A percentile compares a stretch with the other conserved stretches of the same genome.
Evolutionary conservation across 371 early-diverging fungal species (phyloP).

Genomic region (Mycotypha africana): DNA sequence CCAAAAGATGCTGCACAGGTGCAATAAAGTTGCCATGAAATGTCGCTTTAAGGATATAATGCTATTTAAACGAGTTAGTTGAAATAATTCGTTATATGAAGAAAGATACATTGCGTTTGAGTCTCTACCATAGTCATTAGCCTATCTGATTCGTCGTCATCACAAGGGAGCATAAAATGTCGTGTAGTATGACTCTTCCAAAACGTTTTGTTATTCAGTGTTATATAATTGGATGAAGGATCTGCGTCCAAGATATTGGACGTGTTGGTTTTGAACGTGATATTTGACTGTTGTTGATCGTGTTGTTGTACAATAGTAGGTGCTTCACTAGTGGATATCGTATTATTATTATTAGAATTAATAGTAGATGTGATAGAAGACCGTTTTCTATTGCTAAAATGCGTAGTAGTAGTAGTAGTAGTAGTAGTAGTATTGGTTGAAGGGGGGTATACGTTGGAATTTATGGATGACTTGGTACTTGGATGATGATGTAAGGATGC

Average conservation of each 20-base stretch:
- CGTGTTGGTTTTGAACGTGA: too few relatives aligned
- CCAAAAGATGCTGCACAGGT: conserved; percentile 18
- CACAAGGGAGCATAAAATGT: conserved; percentile 22
- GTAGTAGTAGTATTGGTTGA: conserved; percentile 1
- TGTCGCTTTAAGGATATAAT: conserved; percentile 34
- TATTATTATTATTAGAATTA: too few relatives aligned
- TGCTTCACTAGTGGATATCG: conserved; percentile 3
- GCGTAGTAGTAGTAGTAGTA: background rate
- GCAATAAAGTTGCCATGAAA: conserved; percentile 31
- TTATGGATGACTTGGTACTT: conserved; percentile 12
- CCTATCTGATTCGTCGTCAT: conserved; percentile 39
- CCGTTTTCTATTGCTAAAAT: background rate
- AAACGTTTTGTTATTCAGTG: conserved; percentile 5
- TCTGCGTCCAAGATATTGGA: too few relatives aligned
- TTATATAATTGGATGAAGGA: background rate
- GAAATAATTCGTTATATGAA: too few relatives aligned
- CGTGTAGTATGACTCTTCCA: conserved; percentile 8
- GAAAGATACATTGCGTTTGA: background rate
- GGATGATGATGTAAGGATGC: too few relatives aligned
- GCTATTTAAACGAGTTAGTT: conserved; percentile 14
- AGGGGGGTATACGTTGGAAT: too few relatives aligned
- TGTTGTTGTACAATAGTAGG: background rate
- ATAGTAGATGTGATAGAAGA: background rate
- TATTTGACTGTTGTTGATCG: too few relatives aligned
- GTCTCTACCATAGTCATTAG: conserved; percentile 31